A percentile compares a stretch with the other conserved stretches of the same genome.
Conservation (phyloP, 495 filamentous ascomycete genomes). For the Aspergillus nanangensis region DNA sequence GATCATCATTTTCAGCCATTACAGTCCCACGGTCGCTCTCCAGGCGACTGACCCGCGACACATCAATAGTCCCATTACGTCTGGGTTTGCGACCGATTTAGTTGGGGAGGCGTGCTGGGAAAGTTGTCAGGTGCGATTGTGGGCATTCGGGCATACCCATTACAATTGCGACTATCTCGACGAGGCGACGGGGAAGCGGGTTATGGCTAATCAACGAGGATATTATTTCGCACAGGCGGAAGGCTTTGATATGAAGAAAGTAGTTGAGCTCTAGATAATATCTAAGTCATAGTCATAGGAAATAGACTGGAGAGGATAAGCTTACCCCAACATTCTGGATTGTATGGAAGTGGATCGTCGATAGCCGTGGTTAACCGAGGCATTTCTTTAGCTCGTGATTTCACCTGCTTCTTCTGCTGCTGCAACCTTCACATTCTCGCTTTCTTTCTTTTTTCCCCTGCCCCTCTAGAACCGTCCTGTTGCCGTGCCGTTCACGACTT, state of each 20-base stretch:
- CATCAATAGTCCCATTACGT: constrained; percentile 30
- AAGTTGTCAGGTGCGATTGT: constrained; percentile 38
- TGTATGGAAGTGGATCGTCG: too few species aligned
- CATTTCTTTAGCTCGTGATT: constrained; percentile 29
- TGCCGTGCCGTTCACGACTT: background rate
- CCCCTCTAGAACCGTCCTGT: background rate
- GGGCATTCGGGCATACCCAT: constrained; percentile 58
- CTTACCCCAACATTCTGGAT: too few species aligned
- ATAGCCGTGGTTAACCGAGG: constrained; percentile 39
- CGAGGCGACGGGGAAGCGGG: constrained; percentile 19
- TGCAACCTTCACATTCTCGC: constrained; percentile 2
- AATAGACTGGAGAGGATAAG: too few species aligned
- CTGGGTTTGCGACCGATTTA: constrained; percentile 45
- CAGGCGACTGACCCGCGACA: constrained; percentile 38
- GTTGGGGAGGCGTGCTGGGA: constrained; percentile 40
- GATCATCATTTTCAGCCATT: constrained; percentile 50
- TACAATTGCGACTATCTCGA: constrained; percentile 43
- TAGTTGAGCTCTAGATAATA: constrained; percentile 12
- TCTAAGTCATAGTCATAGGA: too few species aligned
- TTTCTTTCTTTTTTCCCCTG: constrained; percentile 10
- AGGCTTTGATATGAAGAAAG: constrained; percentile 23
- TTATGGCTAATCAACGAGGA: constrained; percentile 35
- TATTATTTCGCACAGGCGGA: constrained; percentile 31
- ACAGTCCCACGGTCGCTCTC: constrained; percentile 38
- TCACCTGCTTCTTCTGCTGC: constrained; percentile 8